Base-by-base conservation (phyloP, 2,329 filamentous ascomycete genomes). In the Sclerotinia subarctica region DNA sequence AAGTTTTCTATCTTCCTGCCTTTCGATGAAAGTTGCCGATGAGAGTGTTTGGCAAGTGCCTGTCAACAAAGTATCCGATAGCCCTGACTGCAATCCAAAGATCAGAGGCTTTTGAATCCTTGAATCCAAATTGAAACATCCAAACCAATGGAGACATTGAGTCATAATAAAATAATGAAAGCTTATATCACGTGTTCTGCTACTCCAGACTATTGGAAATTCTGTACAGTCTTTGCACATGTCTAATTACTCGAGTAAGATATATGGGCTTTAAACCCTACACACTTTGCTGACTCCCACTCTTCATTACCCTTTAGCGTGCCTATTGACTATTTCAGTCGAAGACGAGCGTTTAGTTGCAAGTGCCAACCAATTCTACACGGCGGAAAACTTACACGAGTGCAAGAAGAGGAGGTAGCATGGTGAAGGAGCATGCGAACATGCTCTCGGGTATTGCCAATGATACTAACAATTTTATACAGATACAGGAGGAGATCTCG, bases 401-500 rank as follows among this genome's bases (percentile, higher is more conserved):
- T 10, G 3, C 21, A 38, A 10, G 51, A 32, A 21, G 17, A 19
- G 21, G 56, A 59, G 19, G 21, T 46, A 29, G 10, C 17, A 15
- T 6, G 19, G 26, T 13, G n/a, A 59, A 46, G 19, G 38, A 60
- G 44, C 13, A 44, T 21, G 3, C n/a, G 15, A 46, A 44, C 15
- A 19, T 8, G 38, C 21, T n/a, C 5, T 44, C 10, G 1, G 3
- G 21, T 46, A 19, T 19, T n/a, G 3, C 13, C 19, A 17, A 32
- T 47, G 8, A 24, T 57, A 46, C 51, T 65, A 21, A 68, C 60
- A 19, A n/a, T 10, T 21, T n/a, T 21, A 3, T 21, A 19, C 19
- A 65, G 66, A 46, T 35, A 46, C 60, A 26, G 46, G 47, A 51
- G 2, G 57, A 24, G 32, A 42, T 67, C 57, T 63, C 26, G 4